Conservation (phyloP, 306 rosid genomes). For the Quercus wislizeni region DNA sequence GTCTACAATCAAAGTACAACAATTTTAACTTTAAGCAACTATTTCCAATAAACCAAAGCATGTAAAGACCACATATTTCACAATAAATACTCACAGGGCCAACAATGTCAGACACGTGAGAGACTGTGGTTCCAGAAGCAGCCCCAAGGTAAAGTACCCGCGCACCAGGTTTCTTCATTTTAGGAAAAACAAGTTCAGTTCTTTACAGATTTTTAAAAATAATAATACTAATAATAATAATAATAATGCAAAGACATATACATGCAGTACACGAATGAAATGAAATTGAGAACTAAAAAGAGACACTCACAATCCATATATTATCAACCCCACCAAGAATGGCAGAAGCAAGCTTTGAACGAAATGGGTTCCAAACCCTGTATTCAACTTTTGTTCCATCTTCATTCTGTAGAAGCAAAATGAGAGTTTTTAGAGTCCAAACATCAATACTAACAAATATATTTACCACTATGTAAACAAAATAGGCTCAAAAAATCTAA, state of each 20-base stretch:
- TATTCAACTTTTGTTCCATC: slow-evolving; percentile 80
- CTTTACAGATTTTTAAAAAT: background rate
- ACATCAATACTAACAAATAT: background rate
- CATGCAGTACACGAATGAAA: too few relatives aligned
- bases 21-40: background rate
- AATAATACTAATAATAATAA: background rate
- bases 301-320: slow-evolving; percentile 61
- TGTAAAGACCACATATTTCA: too few relatives aligned
- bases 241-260: background rate
- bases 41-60: too few relatives aligned
- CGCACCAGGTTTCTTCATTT: too few relatives aligned
- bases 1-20: slow-evolving; percentile 31
- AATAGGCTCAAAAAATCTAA: too few relatives aligned
- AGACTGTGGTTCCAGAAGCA: slow-evolving; percentile 84
- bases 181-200: background rate
- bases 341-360: slow-evolving; percentile 92
- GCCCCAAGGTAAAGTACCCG: background rate
- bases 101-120: slow-evolving; percentile 91
- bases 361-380: slow-evolving; percentile 90
- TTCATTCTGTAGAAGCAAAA: slow-evolving; percentile 49
- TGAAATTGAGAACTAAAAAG: background rate
- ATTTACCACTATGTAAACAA: background rate
- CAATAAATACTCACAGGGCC: slow-evolving; percentile 64
- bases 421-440: background rate
- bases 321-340: slow-evolving; percentile 90